A percentile compares a stretch with the other conserved stretches of the same genome.
phyloP scores from a whole-genome alignment of 768 basidiomycete species.

The Hirschioporus abietinus region DNA sequence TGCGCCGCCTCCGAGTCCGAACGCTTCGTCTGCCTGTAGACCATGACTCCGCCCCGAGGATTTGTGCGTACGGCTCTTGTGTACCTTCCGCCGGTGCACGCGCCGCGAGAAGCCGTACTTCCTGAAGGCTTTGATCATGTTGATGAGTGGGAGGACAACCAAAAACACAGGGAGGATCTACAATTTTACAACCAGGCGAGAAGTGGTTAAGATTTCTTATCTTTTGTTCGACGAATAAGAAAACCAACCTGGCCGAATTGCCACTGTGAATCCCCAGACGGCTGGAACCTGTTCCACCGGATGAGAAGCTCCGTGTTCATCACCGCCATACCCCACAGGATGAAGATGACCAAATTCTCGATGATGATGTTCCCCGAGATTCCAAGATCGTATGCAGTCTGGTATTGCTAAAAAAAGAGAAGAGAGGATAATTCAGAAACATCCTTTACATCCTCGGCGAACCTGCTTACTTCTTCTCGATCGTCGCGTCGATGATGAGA shows the following conservation, averaged over 20 bases:
- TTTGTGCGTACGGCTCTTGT: background rate
- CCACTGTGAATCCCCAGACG: background rate
- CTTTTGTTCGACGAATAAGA: too few relatives aligned
- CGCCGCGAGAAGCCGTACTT: background rate
- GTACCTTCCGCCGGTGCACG: background rate
- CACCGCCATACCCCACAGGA: background rate
- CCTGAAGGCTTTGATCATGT: background rate
- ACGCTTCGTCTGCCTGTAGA: background rate
- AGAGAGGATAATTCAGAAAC: background rate
- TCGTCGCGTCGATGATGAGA: background rate
- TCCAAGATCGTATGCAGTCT: background rate
- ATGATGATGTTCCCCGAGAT: slow-evolving; percentile 1
- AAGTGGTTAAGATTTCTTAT: too few relatives aligned
- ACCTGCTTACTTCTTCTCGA: background rate
- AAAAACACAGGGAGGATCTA: background rate
- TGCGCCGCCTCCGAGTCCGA: too few relatives aligned
- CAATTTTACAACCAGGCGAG: background rate
- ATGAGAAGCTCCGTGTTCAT: background rate
- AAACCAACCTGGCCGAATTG: background rate
- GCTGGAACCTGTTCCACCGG: background rate
- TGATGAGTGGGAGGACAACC: background rate
- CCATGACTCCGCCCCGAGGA: background rate
- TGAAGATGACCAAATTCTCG: background rate
- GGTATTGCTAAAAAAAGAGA: background rate
- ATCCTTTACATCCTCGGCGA: background rate